A percentile compares a stretch with the other conserved stretches of the same genome.
Conservation (phyloP, 1,284 basidiomycete genomes). For the Puccinia polysora region DNA sequence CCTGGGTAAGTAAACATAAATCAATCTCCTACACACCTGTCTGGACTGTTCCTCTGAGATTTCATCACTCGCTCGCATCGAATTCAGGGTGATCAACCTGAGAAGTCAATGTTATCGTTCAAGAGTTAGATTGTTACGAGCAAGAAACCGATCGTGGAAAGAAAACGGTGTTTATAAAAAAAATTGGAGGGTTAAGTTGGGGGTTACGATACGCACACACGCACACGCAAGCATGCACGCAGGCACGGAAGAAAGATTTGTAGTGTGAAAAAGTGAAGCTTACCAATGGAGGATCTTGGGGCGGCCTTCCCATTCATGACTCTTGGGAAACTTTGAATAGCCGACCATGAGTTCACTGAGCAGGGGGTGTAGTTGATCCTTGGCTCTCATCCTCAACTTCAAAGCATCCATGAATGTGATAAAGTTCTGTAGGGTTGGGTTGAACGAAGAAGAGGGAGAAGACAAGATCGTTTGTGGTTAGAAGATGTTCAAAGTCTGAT, state of each 20-base stretch:
- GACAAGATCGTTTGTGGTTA: not conserved
- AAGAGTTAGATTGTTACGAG: not conserved
- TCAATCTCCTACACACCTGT: no score
- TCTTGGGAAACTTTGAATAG: constrained; percentile 84
- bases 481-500: no score
- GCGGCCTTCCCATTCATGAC: constrained; percentile 87
- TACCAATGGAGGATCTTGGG: constrained; percentile 89
- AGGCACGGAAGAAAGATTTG: not conserved
- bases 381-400: constrained; percentile 83
- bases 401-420: constrained; percentile 99
- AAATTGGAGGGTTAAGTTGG: not conserved
- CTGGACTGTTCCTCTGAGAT: constrained; percentile 90
- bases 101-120: constrained; percentile 85
- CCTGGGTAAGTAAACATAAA: constrained; percentile 18
- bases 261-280: constrained; percentile 48
- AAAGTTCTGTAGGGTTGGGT: constrained; percentile 79
- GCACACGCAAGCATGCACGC: no score
- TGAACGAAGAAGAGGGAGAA: not conserved
- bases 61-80: constrained; percentile 94
- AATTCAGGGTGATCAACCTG: constrained; percentile 92
- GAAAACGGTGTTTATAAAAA: not conserved
- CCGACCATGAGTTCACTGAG: constrained; percentile 88
- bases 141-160: not conserved
- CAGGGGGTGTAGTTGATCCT: constrained; percentile 92
- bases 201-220: not conserved